phyloP scores from a whole-genome alignment of 2,329 filamentous ascomycete genomes.

The Pseudonectria foliicola region DNA sequence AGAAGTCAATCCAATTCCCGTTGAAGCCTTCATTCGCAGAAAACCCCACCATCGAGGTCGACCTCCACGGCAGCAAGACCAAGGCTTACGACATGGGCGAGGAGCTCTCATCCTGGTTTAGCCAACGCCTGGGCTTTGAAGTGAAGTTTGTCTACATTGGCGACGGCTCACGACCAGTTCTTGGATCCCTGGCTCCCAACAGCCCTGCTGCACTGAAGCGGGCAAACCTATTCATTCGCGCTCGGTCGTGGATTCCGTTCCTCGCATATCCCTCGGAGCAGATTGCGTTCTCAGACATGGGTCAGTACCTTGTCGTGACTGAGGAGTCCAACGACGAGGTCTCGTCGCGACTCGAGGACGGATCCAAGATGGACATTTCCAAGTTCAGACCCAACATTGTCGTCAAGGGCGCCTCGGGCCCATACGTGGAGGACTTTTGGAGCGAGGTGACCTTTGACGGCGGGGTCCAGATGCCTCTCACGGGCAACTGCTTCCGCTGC shows the following conservation, averaged over 20 bases:
- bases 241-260: slow-evolving; percentile 5
- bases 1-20: slow-evolving; percentile 9
- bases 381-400: slow-evolving; percentile 21
- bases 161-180: slow-evolving; percentile 13
- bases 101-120: slow-evolving; percentile 13
- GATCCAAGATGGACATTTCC: slow-evolving; percentile 14
- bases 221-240: neutral
- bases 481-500: slow-evolving; percentile 16
- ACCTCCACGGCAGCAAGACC: slow-evolving; percentile 11
- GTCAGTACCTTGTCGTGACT: slow-evolving; percentile 17
- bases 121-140: slow-evolving; percentile 11
- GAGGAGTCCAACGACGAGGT: slow-evolving; percentile 17
- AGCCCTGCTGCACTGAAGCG: slow-evolving; percentile 10
- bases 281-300: slow-evolving; percentile 14
- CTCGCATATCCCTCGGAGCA: slow-evolving; percentile 6
- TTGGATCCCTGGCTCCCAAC: slow-evolving; percentile 18
- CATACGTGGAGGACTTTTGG: slow-evolving; percentile 17
- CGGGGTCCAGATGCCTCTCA: slow-evolving; percentile 12
- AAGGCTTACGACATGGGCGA: slow-evolving; percentile 17
- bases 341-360: slow-evolving; percentile 7
- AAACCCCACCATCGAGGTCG: slow-evolving; percentile 6
- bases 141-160: slow-evolving; percentile 15
- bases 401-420: slow-evolving; percentile 9
- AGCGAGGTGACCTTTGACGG: slow-evolving; percentile 12
- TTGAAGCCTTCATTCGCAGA: neutral